These are phyloP conservation scores for Collybia nuda DNA, from an alignment of 768 basidiomycete genomes.

Conservation along the genomic window DNA sequence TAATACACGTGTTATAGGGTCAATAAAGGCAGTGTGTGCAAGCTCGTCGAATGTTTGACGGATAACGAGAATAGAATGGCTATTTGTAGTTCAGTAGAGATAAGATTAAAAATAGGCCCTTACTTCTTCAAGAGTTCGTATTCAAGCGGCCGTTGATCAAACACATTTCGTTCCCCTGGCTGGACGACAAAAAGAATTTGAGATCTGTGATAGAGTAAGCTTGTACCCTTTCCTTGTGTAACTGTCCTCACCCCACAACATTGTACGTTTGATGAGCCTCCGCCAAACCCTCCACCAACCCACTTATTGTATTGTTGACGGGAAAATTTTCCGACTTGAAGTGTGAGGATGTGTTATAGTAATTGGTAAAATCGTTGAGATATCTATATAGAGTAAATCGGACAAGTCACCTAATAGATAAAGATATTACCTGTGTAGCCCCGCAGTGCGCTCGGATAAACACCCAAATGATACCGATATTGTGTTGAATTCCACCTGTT, in stretches of 20 bases:
- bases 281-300: slow-evolving; percentile 74
- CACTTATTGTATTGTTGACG: slow-evolving; percentile 64
- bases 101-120: slow-evolving; percentile 14
- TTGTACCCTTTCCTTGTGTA: too few species aligned
- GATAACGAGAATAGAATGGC: slow-evolving; percentile 72
- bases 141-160: slow-evolving; percentile 89
- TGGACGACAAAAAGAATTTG: slow-evolving; percentile 88
- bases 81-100: slow-evolving; percentile 24
- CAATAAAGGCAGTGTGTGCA: slow-evolving; percentile 52
- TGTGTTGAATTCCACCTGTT: slow-evolving; percentile 98
- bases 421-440: slow-evolving; percentile 69
- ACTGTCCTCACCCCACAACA: slow-evolving; percentile 39
- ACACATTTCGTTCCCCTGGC: slow-evolving; percentile 86
- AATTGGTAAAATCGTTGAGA: slow-evolving; percentile 62
- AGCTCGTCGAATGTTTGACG: slow-evolving; percentile 80
- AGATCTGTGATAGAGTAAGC: slow-evolving; percentile 27
- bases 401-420: neutral
- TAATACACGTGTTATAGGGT: slow-evolving; percentile 43
- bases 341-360: slow-evolving; percentile 58
- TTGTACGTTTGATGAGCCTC: slow-evolving; percentile 78
- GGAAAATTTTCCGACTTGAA: slow-evolving; percentile 65
- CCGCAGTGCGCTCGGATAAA: slow-evolving; percentile 64
- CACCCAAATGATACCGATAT: slow-evolving; percentile 90
- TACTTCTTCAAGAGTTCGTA: slow-evolving; percentile 83
- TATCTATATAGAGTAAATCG: slow-evolving; percentile 45